phyloP scores from a whole-genome alignment of 2,329 filamentous ascomycete genomes.

The Monosporascus sp. region DNA sequence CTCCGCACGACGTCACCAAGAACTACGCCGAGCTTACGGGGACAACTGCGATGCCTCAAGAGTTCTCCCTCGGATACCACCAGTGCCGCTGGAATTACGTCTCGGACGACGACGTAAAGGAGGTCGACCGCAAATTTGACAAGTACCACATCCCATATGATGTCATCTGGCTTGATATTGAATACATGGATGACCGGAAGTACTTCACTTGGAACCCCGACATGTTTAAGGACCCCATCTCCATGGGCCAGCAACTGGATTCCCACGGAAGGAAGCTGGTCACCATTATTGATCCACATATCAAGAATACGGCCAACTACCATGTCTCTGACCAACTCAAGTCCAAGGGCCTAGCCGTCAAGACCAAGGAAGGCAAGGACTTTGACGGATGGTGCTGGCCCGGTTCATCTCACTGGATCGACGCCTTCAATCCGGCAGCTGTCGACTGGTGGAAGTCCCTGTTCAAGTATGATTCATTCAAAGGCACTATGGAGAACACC shows the following conservation, averaged over 20 bases:
- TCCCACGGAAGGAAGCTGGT: conserved; percentile 85
- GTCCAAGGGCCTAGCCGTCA: conserved; percentile 74
- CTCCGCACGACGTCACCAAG: conserved; percentile 73
- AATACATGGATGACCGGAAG: conserved; percentile 94
- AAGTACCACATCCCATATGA: conserved; percentile 95
- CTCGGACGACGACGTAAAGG: conserved; percentile 92
- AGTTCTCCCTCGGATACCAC: conserved; percentile 89
- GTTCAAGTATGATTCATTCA: conserved; percentile 85
- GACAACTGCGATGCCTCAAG: conserved; percentile 83
- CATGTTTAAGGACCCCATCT: conserved; percentile 78
- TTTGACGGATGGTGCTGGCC: conserved; percentile 99
- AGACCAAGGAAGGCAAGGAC: conserved; percentile 82
- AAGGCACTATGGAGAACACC: conserved; percentile 77
- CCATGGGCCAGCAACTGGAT: conserved; percentile 85
- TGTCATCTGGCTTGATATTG: conserved; percentile 97
- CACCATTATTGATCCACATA: conserved; percentile 92
- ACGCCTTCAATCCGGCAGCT: conserved; percentile 90
- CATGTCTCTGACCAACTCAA: conserved; percentile 74
- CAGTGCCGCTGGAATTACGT: conserved; percentile 99
- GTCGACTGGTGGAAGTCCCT: conserved; percentile 86
- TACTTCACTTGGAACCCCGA: conserved; percentile 97
- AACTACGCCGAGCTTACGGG: conserved; percentile 88
- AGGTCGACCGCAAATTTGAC: conserved; percentile 95
- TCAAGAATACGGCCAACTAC: conserved; percentile 86
- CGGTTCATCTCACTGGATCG: conserved; percentile 92